Percentiles rank a stretch among this genome's conserved stretches.
Evolutionary conservation across 1,284 basidiomycete species (phyloP).

Genomic region (Paramarasmius palmivorus): DNA sequence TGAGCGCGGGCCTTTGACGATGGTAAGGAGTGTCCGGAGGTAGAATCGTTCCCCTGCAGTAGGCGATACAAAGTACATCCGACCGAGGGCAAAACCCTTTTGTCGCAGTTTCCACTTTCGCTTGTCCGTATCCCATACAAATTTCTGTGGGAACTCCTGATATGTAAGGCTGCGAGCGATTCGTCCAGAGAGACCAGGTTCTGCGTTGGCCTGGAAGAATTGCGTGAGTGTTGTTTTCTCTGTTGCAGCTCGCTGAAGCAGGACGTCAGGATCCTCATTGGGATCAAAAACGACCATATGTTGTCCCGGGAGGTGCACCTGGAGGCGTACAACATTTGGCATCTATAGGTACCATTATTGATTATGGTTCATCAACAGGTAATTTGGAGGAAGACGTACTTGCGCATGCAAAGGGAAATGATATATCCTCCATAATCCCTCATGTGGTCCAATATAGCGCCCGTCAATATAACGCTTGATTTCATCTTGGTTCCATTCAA

Average conservation of each 20-base stretch:
- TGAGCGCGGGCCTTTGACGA: slow-evolving; percentile 34
- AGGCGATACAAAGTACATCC: slow-evolving; percentile 36
- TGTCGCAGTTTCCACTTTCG: slow-evolving; percentile 27
- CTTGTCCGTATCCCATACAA: slow-evolving; percentile 17
- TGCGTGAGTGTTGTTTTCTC: slow-evolving; percentile 34
- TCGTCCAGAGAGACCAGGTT: slow-evolving; percentile 25
- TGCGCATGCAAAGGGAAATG: slow-evolving; percentile 32
- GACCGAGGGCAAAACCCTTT: slow-evolving; percentile 30
- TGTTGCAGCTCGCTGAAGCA: slow-evolving; percentile 23
- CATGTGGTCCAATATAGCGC: slow-evolving; percentile 30
- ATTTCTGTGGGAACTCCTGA: slow-evolving; percentile 39
- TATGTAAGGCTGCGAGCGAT: no score
- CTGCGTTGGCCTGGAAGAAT: slow-evolving; percentile 41
- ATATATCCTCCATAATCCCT: slow-evolving; percentile 32
- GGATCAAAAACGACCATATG: slow-evolving; percentile 36
- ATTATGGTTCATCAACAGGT: no score
- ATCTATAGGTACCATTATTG: no score
- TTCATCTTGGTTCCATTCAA: slow-evolving; percentile 37
- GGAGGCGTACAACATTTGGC: slow-evolving; percentile 38
- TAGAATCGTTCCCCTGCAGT: slow-evolving; percentile 37
- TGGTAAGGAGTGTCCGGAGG: slow-evolving; percentile 35
- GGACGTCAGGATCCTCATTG: slow-evolving; percentile 23
- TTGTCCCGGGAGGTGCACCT: slow-evolving; percentile 36
- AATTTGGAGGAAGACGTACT: no score
- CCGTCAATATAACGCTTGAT: slow-evolving; percentile 29